Base-by-base conservation (phyloP, 2,329 filamentous ascomycete genomes). In the Paracoccidioides brasiliensis region DNA sequence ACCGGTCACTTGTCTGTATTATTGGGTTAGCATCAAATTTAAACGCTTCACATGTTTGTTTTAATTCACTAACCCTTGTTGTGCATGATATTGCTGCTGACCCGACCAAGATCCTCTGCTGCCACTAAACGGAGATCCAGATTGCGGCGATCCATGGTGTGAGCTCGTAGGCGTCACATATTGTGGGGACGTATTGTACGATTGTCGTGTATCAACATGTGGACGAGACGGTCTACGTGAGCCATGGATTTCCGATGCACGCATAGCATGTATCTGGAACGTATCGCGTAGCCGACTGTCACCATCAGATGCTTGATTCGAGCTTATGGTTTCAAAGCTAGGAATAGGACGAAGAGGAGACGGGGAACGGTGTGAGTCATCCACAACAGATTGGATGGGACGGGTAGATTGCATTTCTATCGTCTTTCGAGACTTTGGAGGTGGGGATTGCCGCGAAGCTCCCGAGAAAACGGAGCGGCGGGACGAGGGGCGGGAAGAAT, bases 81-180 rank as follows among this genome's bases (percentile, higher is more conserved):
- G 74, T 54, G 70, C 72, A 37, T 72, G 68, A 61, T 76, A 73
- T 55, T 60, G 56, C 45, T 64, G 56, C 41, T 64, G 77, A 22
- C 74, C 75, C 58, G 69, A 70, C 76, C 80, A 80, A 53, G 74
- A 75, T 35, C 78, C 78, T 67, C 80, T 74, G 51, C 74, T 74
- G 59, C 72, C 74, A 59, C 72, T 72, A 64, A 84, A 81, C 12
- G 83, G 81, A 42, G 83, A 84, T 45, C 80, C 78, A 8, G 76
- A 74, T 57, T 78, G 78, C n/a, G 83, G 81, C 15, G 83, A 84
- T 48, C 77, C 78, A 61, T 81, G 80, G 61, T 78, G 76, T 15
- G 76, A 77, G 52, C 76, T 77, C 53, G 71, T 77, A 22, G 80
- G 76, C 28, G 76, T 75, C 60, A 74, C 72, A 62, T 80, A 80